Evolutionary conservation across 73 alveolate species (phyloP).

Genomic region (Breviolum minutum): DNA sequence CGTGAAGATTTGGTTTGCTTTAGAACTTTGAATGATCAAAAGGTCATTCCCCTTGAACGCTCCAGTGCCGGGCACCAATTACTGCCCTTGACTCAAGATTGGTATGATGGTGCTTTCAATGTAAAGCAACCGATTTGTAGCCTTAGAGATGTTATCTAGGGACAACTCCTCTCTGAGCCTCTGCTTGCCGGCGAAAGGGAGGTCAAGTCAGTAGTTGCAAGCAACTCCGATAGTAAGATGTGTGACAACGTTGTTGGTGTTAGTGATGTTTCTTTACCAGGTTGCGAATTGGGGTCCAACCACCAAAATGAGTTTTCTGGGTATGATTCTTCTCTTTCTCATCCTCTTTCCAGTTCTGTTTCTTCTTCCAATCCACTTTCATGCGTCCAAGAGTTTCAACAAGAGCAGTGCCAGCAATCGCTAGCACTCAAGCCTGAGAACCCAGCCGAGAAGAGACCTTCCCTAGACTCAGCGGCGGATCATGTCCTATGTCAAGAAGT

Average conservation of each 20-base stretch:
- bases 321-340: not conserved
- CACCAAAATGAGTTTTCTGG: not conserved
- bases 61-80: not conserved
- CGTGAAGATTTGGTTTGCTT: not conserved
- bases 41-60: not conserved
- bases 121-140: not conserved
- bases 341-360: not conserved
- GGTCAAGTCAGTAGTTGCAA: not conserved
- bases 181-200: not conserved
- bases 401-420: not conserved
- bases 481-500: not conserved
- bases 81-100: not conserved
- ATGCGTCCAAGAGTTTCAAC: too few species aligned
- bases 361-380: too few species aligned
- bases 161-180: slow-evolving; percentile 5
- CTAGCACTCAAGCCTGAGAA: not conserved
- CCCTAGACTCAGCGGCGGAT: too few species aligned
- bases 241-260: not conserved
- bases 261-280: not conserved
- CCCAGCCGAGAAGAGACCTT: too few species aligned
- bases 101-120: not conserved
- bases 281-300: not conserved
- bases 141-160: not conserved
- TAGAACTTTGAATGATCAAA: not conserved
- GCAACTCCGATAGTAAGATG: not conserved